These are phyloP conservation scores for Alternaria hordeiaustralica DNA, from an alignment of 2,329 filamentous ascomycete genomes.

Conservation along the genomic window DNA sequence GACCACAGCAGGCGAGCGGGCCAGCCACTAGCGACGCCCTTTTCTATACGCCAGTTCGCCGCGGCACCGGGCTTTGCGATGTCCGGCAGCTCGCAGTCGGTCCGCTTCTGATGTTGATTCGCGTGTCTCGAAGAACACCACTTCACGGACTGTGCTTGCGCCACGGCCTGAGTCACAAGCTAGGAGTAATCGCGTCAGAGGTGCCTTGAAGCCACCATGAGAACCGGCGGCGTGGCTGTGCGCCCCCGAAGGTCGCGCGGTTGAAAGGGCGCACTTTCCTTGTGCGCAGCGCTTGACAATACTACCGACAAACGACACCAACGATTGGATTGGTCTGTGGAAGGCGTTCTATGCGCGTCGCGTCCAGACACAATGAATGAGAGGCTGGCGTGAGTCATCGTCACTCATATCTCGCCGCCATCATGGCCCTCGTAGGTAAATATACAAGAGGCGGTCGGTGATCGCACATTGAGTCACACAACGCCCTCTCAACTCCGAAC, in stretches of 20 bases:
- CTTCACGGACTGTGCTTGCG: background rate
- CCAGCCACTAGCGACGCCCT: background rate
- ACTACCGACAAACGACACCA: background rate
- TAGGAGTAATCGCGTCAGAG: background rate
- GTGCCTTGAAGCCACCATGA: background rate
- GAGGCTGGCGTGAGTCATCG: background rate
- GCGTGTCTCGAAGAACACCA: background rate
- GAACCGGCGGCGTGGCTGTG: background rate
- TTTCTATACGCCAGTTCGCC: background rate
- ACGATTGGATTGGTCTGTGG: background rate
- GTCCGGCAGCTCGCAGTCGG: background rate
- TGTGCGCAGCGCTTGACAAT: background rate
- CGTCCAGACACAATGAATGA: background rate
- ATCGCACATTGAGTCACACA: background rate
- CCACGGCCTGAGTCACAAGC: background rate
- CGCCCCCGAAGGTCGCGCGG: background rate
- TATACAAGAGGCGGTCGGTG: background rate
- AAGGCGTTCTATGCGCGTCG: background rate
- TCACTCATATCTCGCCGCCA: background rate
- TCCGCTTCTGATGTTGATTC: background rate
- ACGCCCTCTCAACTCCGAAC: background rate
- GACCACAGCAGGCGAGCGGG: background rate
- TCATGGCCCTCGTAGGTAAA: background rate
- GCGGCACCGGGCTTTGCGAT: background rate
- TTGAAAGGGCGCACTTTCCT: background rate